These are phyloP conservation scores for Colletotrichum sp. DNA, from an alignment of 2,329 filamentous ascomycete genomes.

Conservation along the genomic window DNA sequence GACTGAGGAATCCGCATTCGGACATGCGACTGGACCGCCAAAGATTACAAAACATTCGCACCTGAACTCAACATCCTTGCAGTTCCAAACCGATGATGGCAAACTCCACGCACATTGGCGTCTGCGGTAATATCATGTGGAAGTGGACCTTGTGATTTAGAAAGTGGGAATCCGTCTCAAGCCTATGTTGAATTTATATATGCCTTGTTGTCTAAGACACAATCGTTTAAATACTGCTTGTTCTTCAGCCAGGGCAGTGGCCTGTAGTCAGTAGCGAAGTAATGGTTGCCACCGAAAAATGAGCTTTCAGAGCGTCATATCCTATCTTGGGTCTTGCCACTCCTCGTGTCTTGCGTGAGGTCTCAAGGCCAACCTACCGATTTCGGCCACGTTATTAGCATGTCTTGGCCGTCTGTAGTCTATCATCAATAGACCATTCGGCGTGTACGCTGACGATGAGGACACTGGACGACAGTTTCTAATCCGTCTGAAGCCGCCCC, in stretches of 20 bases:
- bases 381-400: not conserved
- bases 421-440: not conserved
- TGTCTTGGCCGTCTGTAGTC: rapidly evolving
- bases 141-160: not conserved
- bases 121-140: not conserved
- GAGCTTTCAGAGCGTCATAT: not conserved
- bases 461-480: not conserved
- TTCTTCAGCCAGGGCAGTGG: not conserved
- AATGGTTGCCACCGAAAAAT: not conserved
- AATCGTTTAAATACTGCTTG: not conserved
- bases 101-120: not conserved
- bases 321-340: rapidly evolving
- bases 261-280: not conserved
- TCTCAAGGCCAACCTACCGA: not conserved
- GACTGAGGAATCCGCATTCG: not conserved
- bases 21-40: not conserved
- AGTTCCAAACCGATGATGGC: not conserved
- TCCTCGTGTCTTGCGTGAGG: not conserved
- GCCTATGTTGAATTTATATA: rapidly evolving
- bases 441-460: not conserved
- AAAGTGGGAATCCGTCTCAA: not conserved
- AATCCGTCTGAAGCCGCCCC: no score
- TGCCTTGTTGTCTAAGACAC: not conserved
- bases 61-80: not conserved
- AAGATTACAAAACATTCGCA: not conserved